Conservation (phyloP, 2,329 filamentous ascomycete species). For the Colletotrichum salicis region DNA sequence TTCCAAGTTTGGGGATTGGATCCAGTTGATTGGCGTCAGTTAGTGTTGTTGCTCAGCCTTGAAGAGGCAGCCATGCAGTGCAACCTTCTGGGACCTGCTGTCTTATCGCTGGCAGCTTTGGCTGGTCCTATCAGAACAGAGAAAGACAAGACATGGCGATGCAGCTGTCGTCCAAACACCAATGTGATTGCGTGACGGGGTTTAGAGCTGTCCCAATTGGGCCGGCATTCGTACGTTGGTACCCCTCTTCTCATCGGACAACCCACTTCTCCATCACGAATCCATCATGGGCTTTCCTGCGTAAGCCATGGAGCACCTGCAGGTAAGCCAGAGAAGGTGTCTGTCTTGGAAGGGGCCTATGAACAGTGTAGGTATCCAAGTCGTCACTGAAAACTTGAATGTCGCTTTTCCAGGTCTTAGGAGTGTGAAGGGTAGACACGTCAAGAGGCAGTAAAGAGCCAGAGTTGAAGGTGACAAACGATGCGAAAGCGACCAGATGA, state of each 20-base stretch:
- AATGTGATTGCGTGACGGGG: background rate
- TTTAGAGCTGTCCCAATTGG: background rate
- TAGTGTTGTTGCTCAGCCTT: background rate
- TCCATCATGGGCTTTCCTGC: background rate
- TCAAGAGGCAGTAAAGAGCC: background rate
- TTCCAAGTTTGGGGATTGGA: background rate
- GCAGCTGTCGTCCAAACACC: background rate
- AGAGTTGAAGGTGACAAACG: background rate
- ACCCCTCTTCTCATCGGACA: background rate
- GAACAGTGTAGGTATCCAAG: background rate
- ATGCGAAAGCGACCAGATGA: background rate
- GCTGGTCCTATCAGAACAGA: background rate
- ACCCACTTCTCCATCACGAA: background rate
- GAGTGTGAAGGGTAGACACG: background rate
- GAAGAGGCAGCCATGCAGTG: background rate
- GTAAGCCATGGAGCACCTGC: background rate
- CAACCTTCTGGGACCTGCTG: background rate
- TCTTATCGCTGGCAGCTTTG: background rate
- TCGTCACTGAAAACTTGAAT: background rate
- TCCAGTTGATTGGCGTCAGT: background rate
- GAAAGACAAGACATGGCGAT: background rate
- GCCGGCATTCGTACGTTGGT: background rate
- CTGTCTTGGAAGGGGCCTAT: background rate
- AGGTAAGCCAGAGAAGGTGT: background rate
- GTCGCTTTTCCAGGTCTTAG: background rate